A percentile compares a stretch with the other conserved stretches of the same genome.
phyloP scores from a whole-genome alignment of 192 early-diverging fungal genomes.

The Coemansia sp. region DNA sequence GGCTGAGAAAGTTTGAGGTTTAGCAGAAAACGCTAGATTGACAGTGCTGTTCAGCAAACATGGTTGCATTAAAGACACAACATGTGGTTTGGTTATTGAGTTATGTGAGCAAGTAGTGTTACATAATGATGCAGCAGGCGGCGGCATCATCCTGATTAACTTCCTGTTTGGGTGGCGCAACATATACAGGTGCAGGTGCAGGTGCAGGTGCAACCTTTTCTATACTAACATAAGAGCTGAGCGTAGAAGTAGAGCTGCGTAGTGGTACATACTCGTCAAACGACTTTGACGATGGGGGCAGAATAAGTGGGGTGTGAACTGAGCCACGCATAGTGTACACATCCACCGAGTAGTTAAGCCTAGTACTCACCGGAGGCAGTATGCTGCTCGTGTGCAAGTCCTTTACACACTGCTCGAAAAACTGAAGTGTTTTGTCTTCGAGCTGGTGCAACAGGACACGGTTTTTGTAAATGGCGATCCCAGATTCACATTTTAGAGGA shows the following conservation, averaged over 20 bases:
- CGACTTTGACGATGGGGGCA: background rate
- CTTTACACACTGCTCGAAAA: background rate
- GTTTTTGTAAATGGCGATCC: background rate
- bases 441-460: background rate
- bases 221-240: background rate
- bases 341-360: background rate
- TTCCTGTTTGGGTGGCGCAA: background rate
- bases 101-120: background rate
- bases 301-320: background rate
- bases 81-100: background rate
- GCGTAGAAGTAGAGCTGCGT: background rate
- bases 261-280: background rate
- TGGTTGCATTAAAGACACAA: too few relatives aligned
- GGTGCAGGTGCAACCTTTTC: background rate
- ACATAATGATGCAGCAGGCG: constrained; percentile 3
- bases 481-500: background rate
- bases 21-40: too few relatives aligned
- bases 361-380: background rate
- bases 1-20: too few relatives aligned
- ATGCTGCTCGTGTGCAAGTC: background rate
- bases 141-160: background rate
- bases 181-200: background rate
- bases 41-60: too few relatives aligned
- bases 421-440: background rate
- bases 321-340: background rate